Base-by-base conservation (phyloP, 176 grass and related monocot species). In the Chrysopogon serrulatus region DNA sequence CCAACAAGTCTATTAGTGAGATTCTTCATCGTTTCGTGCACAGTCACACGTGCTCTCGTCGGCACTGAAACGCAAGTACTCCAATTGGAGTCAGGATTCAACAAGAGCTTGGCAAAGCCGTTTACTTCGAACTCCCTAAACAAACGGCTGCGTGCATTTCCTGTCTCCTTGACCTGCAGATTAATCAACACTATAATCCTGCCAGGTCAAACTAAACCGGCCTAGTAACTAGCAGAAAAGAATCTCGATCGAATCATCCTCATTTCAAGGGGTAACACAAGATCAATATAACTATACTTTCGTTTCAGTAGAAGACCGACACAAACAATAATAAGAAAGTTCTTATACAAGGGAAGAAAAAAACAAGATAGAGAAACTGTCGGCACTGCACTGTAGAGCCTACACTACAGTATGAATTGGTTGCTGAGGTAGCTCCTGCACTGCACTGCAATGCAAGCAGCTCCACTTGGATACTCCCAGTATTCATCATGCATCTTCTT, bases 161-260 rank as follows among this genome's bases (percentile, higher is more conserved):
- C 19, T 82, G 83, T 90, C 65, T 31, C 8, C 73, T 73, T 77
- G 54, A 66, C 79, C 83, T 33, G 56, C 36, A 79, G 80, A 64
- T 42, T 51, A 70, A 77, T 48, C 33, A 81, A 77, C 60, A 7
- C 24, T 10, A 14, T 15, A 34, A 23, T 23, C 33, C 2, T 47
- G 13, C 16, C 11, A 18, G 60, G 88, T 82, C 83, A 86, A 82
- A 86, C 71, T 2, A 65, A 71, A 65, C 53, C 40, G 11, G 45
- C 60, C 68, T 81, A 54, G 72, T 64, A 26, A 49, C 33, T 47
- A 45, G 42, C 77, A 62, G 19, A 8, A 37, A 39, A 32, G 24
- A 59, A 76, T 82, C 62, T 63, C 39, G n/a, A 61, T 39, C 34
- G 8, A 69, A 39, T 33, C 61, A 43, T 11, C 70, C 19, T 40